A percentile compares a stretch with the other conserved stretches of the same genome.
Evolutionary conservation across 2,329 filamentous ascomycete genomes (phyloP).

Genomic region (Ascochyta pisi): DNA sequence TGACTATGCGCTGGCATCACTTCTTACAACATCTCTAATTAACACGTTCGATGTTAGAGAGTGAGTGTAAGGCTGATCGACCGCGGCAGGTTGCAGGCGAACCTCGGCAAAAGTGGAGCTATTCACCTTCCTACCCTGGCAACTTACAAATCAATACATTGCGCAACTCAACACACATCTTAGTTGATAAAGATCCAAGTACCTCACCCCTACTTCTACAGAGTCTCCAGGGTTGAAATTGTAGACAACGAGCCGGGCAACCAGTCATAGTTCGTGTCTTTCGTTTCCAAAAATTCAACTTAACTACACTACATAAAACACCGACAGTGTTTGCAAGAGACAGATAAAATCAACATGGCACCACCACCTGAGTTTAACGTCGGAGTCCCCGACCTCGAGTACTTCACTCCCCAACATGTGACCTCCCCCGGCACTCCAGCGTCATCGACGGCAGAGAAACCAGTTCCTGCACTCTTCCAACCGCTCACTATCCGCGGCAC

Average conservation of each 20-base stretch:
- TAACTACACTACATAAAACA: background rate
- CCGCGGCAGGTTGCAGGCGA: conserved; percentile 4
- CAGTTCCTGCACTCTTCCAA: conserved; percentile 43
- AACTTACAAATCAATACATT: conserved; percentile 18
- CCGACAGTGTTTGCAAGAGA: background rate
- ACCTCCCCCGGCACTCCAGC: conserved; percentile 49
- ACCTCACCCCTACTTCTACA: background rate
- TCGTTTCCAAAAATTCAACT: background rate
- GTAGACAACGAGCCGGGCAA: background rate
- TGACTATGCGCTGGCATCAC: too few relatives aligned
- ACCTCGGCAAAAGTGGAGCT: conserved; percentile 10
- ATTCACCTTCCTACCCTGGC: conserved; percentile 7
- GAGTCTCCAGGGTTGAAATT: background rate
- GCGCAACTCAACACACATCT: background rate
- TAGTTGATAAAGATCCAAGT: background rate
- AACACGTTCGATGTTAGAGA: too few relatives aligned
- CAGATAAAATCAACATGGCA: conserved; percentile 6
- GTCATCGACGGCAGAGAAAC: conserved; percentile 15
- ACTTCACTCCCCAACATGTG: conserved; percentile 56
- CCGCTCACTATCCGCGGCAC: conserved; percentile 46
- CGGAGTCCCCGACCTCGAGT: conserved; percentile 43
- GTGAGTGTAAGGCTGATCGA: background rate
- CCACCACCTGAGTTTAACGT: conserved; percentile 36
- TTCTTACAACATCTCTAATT: too few relatives aligned
- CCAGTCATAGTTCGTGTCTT: too few relatives aligned